Percentiles rank a stretch among this genome's conserved stretches.
phyloP scores from a whole-genome alignment of 768 basidiomycete genomes.

The Leucocoprinus leucothites region DNA sequence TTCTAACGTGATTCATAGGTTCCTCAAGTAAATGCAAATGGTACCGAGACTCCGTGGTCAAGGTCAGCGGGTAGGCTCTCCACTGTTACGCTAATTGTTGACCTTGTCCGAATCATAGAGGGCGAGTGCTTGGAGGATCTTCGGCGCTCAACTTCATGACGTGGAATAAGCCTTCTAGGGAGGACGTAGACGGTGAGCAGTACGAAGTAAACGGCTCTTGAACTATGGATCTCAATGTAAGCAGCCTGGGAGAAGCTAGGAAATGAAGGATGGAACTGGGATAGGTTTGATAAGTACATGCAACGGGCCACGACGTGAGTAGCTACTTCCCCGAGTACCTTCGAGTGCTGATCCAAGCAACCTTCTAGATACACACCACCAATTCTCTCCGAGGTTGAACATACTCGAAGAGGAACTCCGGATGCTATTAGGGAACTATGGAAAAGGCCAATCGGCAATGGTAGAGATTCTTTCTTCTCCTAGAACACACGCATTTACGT shows the following conservation, averaged over 20 bases:
- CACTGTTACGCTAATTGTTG: not conserved
- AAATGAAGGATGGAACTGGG: not conserved
- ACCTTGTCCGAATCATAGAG: not conserved
- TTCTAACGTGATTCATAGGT: not conserved
- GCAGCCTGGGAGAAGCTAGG: not conserved
- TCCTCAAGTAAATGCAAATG: not conserved
- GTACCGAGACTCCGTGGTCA: not conserved
- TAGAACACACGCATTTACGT: too few species aligned
- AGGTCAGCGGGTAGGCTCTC: not conserved
- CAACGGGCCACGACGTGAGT: not conserved
- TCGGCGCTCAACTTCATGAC: not conserved
- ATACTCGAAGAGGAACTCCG: not conserved
- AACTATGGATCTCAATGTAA: not conserved
- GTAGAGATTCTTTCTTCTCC: not conserved
- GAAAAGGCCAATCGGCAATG: not conserved
- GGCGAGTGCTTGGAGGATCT: not conserved
- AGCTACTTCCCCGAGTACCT: not conserved
- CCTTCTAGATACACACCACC: constrained; percentile 15
- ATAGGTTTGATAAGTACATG: not conserved
- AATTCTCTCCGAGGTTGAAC: not conserved
- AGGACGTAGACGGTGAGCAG: not conserved
- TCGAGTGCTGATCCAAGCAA: constrained; percentile 33
- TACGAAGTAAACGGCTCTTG: not conserved
- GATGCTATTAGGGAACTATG: not conserved
- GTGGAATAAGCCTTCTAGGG: not conserved